Evolutionary conservation across 495 filamentous ascomycete genomes (phyloP), one percentile per base, ranked within the genome.

Genomic region (Terfezia boudieri): DNA sequence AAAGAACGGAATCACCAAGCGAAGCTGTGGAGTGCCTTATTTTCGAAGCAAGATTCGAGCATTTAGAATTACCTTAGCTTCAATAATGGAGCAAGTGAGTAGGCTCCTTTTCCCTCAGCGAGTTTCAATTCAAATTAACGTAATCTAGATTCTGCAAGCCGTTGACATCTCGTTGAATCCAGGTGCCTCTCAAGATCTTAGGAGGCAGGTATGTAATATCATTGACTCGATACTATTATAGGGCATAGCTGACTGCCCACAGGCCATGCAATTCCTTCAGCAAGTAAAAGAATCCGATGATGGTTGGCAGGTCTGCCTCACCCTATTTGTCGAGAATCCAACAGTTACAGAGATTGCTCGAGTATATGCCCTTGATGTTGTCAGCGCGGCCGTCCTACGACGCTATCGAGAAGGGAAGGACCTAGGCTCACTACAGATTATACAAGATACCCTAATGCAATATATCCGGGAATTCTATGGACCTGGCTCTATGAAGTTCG

Each of bases 371-470:
- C 74, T 99, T 55, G 90, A 99, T 61, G 76, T 96, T 48, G 74
- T 96, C 64, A 94, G 93, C 67, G 86, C 84, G 68, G 83, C 86
- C 43, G 79, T 94, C 53, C 82, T 92, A 59, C 68, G 68, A 22
- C 59, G 52, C 36, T 72, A 72, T 16, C 79, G 84, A 59, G 68
- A 75, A 22, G 73, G 92, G 53, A 80, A 85, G 55, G 67, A 69
- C n/a, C 71, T 26, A 0, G 9, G 78, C 60, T 78, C 75, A 58
- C 68, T 95, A 53, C 66, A 64, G 37, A 76, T 79, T 57, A 74
- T 95, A 57, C 83, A 81, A 62, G 78, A 90, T 61, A 76, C 76
- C 23, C 67, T 99, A 57, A 68, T 94, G 63, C 73, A 74, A 52
- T 95, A 95, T 65, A 71, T 86, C 53, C 75, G 77, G 56, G 76